Percentiles rank a stretch among this genome's conserved stretches.
These are phyloP conservation scores for Protomyces inouyei DNA, from an alignment of 1,139 yeast genomes.

Conservation along the genomic window DNA sequence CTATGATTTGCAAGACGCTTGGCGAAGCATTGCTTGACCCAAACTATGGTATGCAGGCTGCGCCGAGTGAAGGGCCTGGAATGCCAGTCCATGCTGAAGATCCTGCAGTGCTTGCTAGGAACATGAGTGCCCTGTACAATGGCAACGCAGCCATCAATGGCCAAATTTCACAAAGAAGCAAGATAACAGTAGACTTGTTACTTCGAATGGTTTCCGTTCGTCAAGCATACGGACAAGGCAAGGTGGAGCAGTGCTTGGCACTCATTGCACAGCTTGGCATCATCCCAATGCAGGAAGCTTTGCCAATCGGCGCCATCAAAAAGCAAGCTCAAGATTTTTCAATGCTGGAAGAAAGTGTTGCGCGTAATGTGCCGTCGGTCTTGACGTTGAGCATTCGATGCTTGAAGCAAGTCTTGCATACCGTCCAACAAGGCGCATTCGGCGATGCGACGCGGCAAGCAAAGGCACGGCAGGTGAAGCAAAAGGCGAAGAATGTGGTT, in stretches of 20 bases:
- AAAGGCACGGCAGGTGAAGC: constrained; percentile 51
- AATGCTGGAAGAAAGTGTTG: constrained; percentile 61
- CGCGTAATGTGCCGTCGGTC: constrained; percentile 74
- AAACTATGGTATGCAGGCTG: constrained; percentile 29
- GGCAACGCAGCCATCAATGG: constrained; percentile 38
- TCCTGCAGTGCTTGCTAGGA: constrained; percentile 44
- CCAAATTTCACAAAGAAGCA: constrained; percentile 24
- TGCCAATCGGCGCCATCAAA: constrained; percentile 47
- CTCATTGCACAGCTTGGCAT: constrained; percentile 56
- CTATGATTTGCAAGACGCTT: constrained; percentile 66
- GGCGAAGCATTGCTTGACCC: constrained; percentile 58
- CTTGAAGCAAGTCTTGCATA: constrained; percentile 56
- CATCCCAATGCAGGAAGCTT: constrained; percentile 52
- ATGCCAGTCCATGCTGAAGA: constrained; percentile 37
- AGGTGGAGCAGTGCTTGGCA: constrained; percentile 57
- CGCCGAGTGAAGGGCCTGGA: constrained; percentile 36
- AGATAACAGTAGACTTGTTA: constrained; percentile 60
- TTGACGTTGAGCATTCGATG: constrained; percentile 79
- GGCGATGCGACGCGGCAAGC: constrained; percentile 52
- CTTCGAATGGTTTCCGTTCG: constrained; percentile 66
- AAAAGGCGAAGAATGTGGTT: constrained; percentile 80
- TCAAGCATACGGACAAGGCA: constrained; percentile 52
- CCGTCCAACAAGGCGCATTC: constrained; percentile 48
- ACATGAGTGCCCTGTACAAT: constrained; percentile 41
- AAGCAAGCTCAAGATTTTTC: constrained; percentile 55